A percentile compares a stretch with the other conserved stretches of the same genome.
Evolutionary conservation across 176 grass and related monocot genomes (phyloP).

Genomic region (Oryza longistaminata): DNA sequence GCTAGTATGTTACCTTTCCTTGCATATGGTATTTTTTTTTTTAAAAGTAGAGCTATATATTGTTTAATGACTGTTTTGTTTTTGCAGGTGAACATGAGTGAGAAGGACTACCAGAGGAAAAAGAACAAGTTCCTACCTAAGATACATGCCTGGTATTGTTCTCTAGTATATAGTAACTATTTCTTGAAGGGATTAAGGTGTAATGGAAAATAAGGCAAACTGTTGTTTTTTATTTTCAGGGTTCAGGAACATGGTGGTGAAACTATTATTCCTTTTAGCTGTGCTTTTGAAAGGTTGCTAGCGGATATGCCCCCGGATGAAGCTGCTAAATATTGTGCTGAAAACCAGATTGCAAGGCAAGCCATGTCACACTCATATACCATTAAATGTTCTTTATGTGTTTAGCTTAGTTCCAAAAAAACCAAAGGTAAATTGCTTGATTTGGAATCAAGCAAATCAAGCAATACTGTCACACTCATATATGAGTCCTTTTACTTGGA

Average conservation of each 20-base stretch:
- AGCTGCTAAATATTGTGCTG: constrained; percentile 94
- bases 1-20: neutral
- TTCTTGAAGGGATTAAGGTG: neutral
- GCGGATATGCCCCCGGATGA: constrained; percentile 96
- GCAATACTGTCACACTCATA: too few species aligned
- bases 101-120: constrained; percentile 96
- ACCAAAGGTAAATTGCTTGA: neutral
- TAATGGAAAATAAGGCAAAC: neutral
- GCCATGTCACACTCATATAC: constrained; percentile 5
- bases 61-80: constrained; percentile 18
- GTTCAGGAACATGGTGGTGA: constrained; percentile 95
- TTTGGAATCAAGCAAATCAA: too few species aligned
- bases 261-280: constrained; percentile 92
- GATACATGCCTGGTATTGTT: constrained; percentile 89
- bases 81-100: constrained; percentile 98
- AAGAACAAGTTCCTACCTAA: constrained; percentile 99
- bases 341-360: constrained; percentile 79
- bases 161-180: neutral
- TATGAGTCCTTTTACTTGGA: neutral
- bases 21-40: neutral
- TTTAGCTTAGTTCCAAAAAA: neutral
- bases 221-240: constrained; percentile 43
- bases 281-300: constrained; percentile 80
- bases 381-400: neutral
- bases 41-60: neutral